These are phyloP conservation scores for Neodidymelliopsis sp. DNA, from an alignment of 2,329 filamentous ascomycete genomes.

Conservation along the genomic window DNA sequence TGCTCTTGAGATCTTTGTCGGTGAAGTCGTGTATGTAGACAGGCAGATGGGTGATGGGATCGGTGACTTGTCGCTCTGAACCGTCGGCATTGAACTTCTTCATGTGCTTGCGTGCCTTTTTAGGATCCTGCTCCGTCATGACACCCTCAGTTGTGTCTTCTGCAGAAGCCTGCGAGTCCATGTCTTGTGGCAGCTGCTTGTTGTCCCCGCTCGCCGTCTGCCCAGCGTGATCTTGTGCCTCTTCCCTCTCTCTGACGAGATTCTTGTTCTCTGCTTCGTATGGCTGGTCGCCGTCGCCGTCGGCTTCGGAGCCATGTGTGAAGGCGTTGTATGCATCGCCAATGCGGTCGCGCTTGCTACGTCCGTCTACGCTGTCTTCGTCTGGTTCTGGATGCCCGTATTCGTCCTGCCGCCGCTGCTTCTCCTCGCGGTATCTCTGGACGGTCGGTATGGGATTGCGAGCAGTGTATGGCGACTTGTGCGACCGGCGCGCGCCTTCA, in stretches of 20 bases:
- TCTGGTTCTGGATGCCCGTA: conserved; percentile 35
- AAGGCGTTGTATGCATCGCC: conserved; percentile 47
- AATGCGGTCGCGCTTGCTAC: conserved; percentile 45
- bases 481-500: conserved; percentile 45
- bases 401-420: conserved; percentile 51
- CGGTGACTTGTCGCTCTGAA: conserved; percentile 69
- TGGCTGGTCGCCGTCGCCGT: conserved; percentile 34
- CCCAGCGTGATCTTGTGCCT: conserved; percentile 45
- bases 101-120: conserved; percentile 58
- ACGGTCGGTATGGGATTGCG: conserved; percentile 57
- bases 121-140: conserved; percentile 50
- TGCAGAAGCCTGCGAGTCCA: conserved; percentile 30
- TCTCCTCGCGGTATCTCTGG: conserved; percentile 56
- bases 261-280: conserved; percentile 50
- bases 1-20: conserved; percentile 63
- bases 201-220: conserved; percentile 24
- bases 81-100: conserved; percentile 58
- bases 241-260: conserved; percentile 30
- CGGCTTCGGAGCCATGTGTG: conserved; percentile 37
- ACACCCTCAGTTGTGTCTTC: conserved; percentile 56
- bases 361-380: conserved; percentile 31
- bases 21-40: conserved; percentile 74
- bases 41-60: conserved; percentile 75
- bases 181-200: conserved; percentile 25
- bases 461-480: conserved; percentile 54